Conservation (phyloP, 495 filamentous ascomycete genomes). For the Hypoxylon rickii region DNA sequence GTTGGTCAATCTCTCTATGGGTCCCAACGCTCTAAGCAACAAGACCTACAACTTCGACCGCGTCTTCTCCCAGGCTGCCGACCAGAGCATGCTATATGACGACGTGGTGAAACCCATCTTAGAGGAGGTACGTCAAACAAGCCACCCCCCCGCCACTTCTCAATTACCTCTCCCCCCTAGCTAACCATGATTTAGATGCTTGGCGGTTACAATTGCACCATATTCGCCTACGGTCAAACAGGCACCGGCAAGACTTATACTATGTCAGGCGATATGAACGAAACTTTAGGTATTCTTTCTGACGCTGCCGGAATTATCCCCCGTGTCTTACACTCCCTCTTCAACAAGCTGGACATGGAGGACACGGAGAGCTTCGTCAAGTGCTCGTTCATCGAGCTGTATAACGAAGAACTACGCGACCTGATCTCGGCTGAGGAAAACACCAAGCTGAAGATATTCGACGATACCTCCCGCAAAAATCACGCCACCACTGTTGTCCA, state of each 20-base stretch:
- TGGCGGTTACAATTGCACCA: slow-evolving; percentile 95
- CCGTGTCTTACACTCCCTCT: slow-evolving; percentile 82
- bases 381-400: slow-evolving; percentile 97
- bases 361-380: slow-evolving; percentile 89
- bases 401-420: slow-evolving; percentile 96
- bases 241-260: slow-evolving; percentile 99
- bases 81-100: slow-evolving; percentile 89
- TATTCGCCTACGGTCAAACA: slow-evolving; percentile 98
- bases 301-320: slow-evolving; percentile 95
- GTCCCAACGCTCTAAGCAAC: slow-evolving; percentile 86
- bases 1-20: slow-evolving; percentile 86
- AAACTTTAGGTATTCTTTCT: slow-evolving; percentile 80
- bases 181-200: slow-evolving; percentile 68
- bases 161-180: not conserved
- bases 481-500: slow-evolving; percentile 82
- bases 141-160: not conserved
- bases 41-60: slow-evolving; percentile 97
- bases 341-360: slow-evolving; percentile 75
- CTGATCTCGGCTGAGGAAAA: slow-evolving; percentile 79
- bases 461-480: slow-evolving; percentile 84
- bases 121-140: slow-evolving; percentile 70
- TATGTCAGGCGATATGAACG: slow-evolving; percentile 96
- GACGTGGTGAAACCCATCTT: slow-evolving; percentile 91
- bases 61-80: slow-evolving; percentile 93
- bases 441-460: slow-evolving; percentile 90